Evolutionary conservation across 257 asterid genomes (phyloP), one percentile per base, ranked within the genome.

Genomic region (Primulina tabacum): DNA sequence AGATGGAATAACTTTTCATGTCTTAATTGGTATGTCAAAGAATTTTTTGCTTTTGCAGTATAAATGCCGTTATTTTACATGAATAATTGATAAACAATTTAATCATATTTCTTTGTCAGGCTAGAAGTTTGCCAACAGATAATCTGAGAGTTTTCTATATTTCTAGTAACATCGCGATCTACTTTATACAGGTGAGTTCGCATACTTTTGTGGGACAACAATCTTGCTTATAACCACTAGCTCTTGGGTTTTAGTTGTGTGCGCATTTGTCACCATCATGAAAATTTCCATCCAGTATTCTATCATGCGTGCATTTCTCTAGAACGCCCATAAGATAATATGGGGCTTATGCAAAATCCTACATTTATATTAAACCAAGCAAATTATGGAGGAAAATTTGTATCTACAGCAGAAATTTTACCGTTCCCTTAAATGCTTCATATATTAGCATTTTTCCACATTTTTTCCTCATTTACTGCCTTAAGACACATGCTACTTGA

Each of bases 81-180:
- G 62, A 59, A 21, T 73, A 70, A 62, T 73, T 33, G 26, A 76
- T 81, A 74, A 84, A 33, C 77, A 43, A 55, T 61, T 75, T 67
- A 37, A 35, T 69, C 77, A 43, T 76, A 79, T 50, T 69, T 58
- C 60, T 65, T 83, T 76, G 69, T 60, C 96, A 93, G 99, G 99
- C 99, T 66, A 90, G 87, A 85, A 90, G 91, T 82, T 78, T 87
- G 68, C 92, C 99, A 3, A 80, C 96, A 32, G 99, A 90, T 84
- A 93, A 89, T 81, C 95, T 93, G 78, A 85, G 89, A 76, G 69
- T 80, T 55, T 85, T 66, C 75, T 93, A 87, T 67, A 68, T 87
- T 71, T 83, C 87, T 37, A 75, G 87, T 76, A 93, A 93, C 74
- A 65, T 81, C 71, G 94, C 69, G 28, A 80, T 90, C 60, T 93